Evolutionary conservation across 2,329 filamentous ascomycete species (phyloP).

Genomic region (Orbilia oligospora): DNA sequence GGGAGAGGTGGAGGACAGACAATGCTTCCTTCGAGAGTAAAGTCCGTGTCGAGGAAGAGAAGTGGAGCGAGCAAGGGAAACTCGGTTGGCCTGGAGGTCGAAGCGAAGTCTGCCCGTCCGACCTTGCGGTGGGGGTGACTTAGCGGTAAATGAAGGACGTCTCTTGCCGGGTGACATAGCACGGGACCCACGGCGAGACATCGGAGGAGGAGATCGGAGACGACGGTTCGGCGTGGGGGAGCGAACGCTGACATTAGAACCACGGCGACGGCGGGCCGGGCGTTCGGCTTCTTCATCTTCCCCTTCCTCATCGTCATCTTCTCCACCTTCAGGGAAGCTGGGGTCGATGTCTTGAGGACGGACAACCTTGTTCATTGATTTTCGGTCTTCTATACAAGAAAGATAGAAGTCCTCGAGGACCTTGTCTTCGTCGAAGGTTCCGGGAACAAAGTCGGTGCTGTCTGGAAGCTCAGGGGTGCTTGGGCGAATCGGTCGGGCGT

Average conservation of each 20-base stretch:
- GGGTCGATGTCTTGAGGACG: conserved; percentile 98
- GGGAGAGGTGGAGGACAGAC: conserved; percentile 63
- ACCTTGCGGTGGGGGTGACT: conserved; percentile 78
- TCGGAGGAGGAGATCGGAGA: conserved; percentile 66
- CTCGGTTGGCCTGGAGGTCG: conserved; percentile 74
- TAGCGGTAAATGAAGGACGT: conserved; percentile 72
- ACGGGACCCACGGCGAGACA: conserved; percentile 60
- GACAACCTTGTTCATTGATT: conserved; percentile 82
- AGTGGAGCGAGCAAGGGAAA: conserved; percentile 84
- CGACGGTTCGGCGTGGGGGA: conserved; percentile 67
- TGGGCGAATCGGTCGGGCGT: conserved; percentile 73
- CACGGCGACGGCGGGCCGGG: conserved; percentile 69
- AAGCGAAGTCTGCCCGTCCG: conserved; percentile 69
- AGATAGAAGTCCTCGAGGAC: conserved; percentile 95
- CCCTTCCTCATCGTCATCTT: conserved; percentile 79
- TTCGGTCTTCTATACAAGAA: conserved; percentile 83
- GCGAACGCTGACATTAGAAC: conserved; percentile 73
- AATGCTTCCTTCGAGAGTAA: conserved; percentile 66
- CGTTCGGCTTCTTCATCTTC: conserved; percentile 70
- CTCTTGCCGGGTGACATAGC: conserved; percentile 69
- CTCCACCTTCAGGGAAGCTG: conserved; percentile 94
- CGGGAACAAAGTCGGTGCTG: conserved; percentile 99
- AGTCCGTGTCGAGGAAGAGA: conserved; percentile 76
- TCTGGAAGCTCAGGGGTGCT: conserved; percentile 88
- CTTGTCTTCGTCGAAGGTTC: conserved; percentile 94